phyloP scores from a whole-genome alignment of 83 land plant species.

The Isoetes engelmannii region DNA sequence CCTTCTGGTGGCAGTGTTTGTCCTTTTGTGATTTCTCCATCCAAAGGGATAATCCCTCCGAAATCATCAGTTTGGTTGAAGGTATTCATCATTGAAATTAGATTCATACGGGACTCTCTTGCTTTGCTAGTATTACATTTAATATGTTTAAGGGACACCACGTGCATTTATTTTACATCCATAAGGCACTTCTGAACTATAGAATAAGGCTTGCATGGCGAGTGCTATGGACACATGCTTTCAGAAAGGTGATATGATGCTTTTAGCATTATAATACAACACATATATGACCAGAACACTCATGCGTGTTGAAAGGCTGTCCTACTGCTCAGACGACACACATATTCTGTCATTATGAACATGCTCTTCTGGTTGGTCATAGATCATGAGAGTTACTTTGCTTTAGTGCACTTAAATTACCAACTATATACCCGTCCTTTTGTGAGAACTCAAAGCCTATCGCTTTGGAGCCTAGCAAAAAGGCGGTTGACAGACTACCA shows the following conservation, averaged over 20 bases:
- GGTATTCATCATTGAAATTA: not conserved
- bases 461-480: too few relatives aligned
- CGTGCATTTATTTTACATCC: not conserved
- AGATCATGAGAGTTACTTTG: too few relatives aligned
- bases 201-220: not conserved
- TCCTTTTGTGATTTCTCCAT: conserved; percentile 16
- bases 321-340: too few relatives aligned
- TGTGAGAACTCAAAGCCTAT: too few relatives aligned
- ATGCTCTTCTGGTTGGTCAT: too few relatives aligned
- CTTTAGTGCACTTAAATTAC: too few relatives aligned
- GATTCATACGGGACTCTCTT: not conserved
- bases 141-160: not conserved
- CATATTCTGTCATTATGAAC: too few relatives aligned
- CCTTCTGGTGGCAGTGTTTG: conserved; percentile 10
- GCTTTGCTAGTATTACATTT: not conserved
- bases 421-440: too few relatives aligned
- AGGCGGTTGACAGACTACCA: too few relatives aligned
- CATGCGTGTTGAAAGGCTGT: too few relatives aligned
- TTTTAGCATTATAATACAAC: too few relatives aligned
- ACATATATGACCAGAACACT: too few relatives aligned
- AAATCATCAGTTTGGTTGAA: not conserved
- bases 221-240: conserved; percentile 1
- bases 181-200: not conserved
- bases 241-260: not conserved
- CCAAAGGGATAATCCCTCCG: conserved; percentile 15